Evolutionary conservation across 495 filamentous ascomycete genomes (phyloP), one percentile per base, ranked within the genome.

Genomic region (Xylona heveae): DNA sequence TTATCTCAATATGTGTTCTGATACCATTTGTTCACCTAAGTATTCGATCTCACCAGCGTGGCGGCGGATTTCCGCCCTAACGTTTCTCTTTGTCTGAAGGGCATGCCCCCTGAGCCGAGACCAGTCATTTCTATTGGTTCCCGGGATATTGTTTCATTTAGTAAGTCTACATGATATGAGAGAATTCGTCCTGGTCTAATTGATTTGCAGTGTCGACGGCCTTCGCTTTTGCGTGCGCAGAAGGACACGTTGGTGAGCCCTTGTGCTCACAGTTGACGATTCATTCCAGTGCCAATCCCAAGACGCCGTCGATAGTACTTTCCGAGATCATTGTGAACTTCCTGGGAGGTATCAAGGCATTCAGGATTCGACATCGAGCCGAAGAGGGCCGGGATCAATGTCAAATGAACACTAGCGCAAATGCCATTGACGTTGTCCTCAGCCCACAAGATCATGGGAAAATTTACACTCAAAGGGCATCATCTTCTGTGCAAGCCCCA

Each of bases 241-340:
- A 84, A 48, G 80, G 78, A 6, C 77, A 90, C 42, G 88, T 90
- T 23, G 83, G 84, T 12, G 78, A 93, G 39, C 59, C 61, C 29
- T 55, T 80, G 34, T 54, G 54, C 15, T 68, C 66, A n/a, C 84
- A 95, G 42, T 58, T 94, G 16, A 49, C 60, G 16, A 56, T 95
- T 18, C 61, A 54, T 10, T 94, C 82, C 1, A 66, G 57, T 35
- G 73, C 84, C 8, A 66, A 78, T 12, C 39, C 41, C 8, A 57
- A 50, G 16, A 71, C 76, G 1, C 55, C 57, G 4, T 73, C 81
- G 0, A 52, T 93, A 6, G 59, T 50, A 5, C 58, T 93, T 17
- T 61, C 63, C 6, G 58, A 63, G 31, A 44, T 94, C 4, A 65
- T n/a, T n/a, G n/a, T n/a, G n/a, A n/a, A n/a, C n/a, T n/a, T n/a